Evolutionary conservation across 2,329 filamentous ascomycete genomes (phyloP), one percentile per base, ranked within the genome.

Genomic region (Alternaria ventricosa): DNA sequence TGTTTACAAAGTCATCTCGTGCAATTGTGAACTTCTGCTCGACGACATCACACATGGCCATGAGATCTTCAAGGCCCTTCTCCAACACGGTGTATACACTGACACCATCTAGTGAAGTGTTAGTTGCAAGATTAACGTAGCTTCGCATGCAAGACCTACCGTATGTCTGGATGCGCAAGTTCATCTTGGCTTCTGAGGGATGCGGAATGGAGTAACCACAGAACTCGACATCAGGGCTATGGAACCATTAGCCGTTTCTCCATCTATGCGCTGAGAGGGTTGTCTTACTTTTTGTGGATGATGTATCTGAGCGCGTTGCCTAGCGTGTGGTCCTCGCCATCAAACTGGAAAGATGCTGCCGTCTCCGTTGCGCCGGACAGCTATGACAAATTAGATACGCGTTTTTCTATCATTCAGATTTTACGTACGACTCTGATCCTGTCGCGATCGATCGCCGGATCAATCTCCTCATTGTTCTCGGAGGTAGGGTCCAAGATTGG

Each of bases 141-240:
- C 10, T 15, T 9, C 5, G 36, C 3, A 27, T 27, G 50, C 10
- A 28, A 33, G 20, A 23, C 71, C 28, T 84, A 97, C 95, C 92
- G 75, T 96, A 98, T 70, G 95, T 99, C 82, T 99, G 96, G 67
- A 99, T 98, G 75, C 96, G 89, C 66, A 99, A 85, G 77, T 98
- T 97, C 95, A 99, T 97, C 83, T 97, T 96, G 44, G 90, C 85
- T 82, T 99, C 96, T 43, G 94, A 97, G 55, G 96, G 96, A 82
- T 99, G 96, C 28, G 96, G 96, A 65, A 99, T 98, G 8, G 95
- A 93, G 81, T 99, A 99, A 65, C 95, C 96, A 82, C 96, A 98
- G 82, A 99, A 97, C 80, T 99, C 96, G 64, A 99, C 96, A 68
- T 96, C 89, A 28, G 96, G 95, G 80, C 95, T 98, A 69, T 57